Evolutionary conservation across 2,329 filamentous ascomycete genomes (phyloP).

Genomic region (Fusarium sp.): DNA sequence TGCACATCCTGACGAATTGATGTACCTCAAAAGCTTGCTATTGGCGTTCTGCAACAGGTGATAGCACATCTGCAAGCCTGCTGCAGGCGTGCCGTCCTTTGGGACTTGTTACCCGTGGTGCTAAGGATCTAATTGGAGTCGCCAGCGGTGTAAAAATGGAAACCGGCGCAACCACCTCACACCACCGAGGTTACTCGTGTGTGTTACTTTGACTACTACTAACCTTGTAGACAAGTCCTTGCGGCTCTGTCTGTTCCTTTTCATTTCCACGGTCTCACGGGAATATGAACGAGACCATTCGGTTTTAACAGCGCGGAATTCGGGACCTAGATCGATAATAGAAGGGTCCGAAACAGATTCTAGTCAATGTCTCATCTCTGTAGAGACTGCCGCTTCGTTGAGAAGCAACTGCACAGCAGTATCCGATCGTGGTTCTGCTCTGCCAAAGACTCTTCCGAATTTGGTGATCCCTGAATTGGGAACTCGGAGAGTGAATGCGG

Average conservation of each 20-base stretch:
- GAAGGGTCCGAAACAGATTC: slow-evolving; percentile 27
- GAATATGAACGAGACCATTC: neutral
- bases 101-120: slow-evolving; percentile 20
- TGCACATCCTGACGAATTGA: slow-evolving; percentile 36
- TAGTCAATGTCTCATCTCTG: slow-evolving; percentile 22
- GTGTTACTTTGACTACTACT: neutral
- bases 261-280: slow-evolving; percentile 10
- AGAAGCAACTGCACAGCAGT: slow-evolving; percentile 9
- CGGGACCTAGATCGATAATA: slow-evolving; percentile 7
- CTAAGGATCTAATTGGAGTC: slow-evolving; percentile 23
- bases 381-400: slow-evolving; percentile 9
- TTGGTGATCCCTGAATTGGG: slow-evolving; percentile 10
- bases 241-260: slow-evolving; percentile 31
- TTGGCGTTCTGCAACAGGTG: slow-evolving; percentile 27
- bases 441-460: neutral
- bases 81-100: slow-evolving; percentile 28
- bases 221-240: neutral
- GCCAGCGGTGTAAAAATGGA: slow-evolving; percentile 20
- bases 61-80: slow-evolving; percentile 33
- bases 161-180: neutral
- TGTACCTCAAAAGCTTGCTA: slow-evolving; percentile 7
- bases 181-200: slow-evolving; percentile 6
- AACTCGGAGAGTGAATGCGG: slow-evolving; percentile 27
- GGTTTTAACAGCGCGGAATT: slow-evolving; percentile 2
- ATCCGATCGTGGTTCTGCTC: neutral